phyloP scores from a whole-genome alignment of 768 basidiomycete genomes.

The Termitomyces bulborhizus region DNA sequence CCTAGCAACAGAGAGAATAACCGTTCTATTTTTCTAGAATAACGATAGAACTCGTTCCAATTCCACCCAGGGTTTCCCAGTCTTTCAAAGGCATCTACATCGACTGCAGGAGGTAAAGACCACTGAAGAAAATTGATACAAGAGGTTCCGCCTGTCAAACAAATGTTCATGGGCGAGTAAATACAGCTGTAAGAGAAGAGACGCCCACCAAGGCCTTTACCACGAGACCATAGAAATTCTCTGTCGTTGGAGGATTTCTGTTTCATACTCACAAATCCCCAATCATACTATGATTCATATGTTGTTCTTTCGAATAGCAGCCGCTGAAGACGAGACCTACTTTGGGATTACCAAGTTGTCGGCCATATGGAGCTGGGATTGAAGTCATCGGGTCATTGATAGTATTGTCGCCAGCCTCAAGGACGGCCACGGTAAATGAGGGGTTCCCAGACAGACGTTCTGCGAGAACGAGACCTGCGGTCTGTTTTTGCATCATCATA shows the following conservation, averaged over 20 bases:
- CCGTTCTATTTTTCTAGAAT: slow-evolving; percentile 32
- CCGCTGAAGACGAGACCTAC: slow-evolving; percentile 8
- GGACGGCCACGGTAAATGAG: slow-evolving; percentile 29
- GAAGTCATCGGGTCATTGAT: slow-evolving; percentile 28
- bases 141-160: slow-evolving; percentile 34
- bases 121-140: slow-evolving; percentile 35
- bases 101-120: slow-evolving; percentile 23
- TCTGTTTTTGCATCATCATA: background rate
- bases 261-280: slow-evolving; percentile 25
- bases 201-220: slow-evolving; percentile 25
- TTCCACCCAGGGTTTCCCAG: slow-evolving; percentile 56
- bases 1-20: slow-evolving; percentile 9
- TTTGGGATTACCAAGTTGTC: slow-evolving; percentile 21
- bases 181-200: background rate
- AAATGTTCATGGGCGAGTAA: background rate
- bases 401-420: slow-evolving; percentile 29
- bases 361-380: slow-evolving; percentile 24
- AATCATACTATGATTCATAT: slow-evolving; percentile 24
- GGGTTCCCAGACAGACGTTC: slow-evolving; percentile 35
- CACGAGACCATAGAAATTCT: slow-evolving; percentile 22
- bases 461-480: slow-evolving; percentile 36
- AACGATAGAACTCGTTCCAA: slow-evolving; percentile 35
- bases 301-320: background rate
- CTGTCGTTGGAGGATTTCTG: slow-evolving; percentile 22
- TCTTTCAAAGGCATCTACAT: slow-evolving; percentile 31